Base-by-base conservation (phyloP, 805 yeast species). In the Alloascoidea hylecoeti region DNA sequence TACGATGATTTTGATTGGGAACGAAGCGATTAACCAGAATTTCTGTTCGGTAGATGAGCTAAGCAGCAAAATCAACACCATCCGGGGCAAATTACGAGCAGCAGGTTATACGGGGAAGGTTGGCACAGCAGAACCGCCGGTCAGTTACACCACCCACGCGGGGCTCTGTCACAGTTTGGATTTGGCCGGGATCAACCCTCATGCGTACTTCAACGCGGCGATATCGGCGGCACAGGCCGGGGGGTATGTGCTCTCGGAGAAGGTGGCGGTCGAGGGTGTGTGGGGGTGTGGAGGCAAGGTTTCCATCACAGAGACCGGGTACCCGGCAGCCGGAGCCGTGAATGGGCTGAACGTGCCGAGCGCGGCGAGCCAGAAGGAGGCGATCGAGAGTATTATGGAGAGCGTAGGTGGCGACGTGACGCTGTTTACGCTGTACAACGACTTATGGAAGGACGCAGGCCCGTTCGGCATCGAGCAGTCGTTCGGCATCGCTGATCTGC, bases 121-220 rank as follows among this genome's bases (percentile, higher is more conserved):
- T 35, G 78, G 94, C 16, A 86, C 95, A 15, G 73, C 95, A 40
- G 96, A 88, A 56, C 94, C 95, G 39, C 92, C 96, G n/a, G 79
- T 70, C 12, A 58, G 75, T 15, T 86, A 68, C 56, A 69, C 69
- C 51, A 53, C 61, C 37, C 44, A 80, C 53, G 83, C 95, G 3
- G 58, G 56, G 5, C 66, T 88, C 49, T 88, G 96, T 61, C 45
- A 44, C 14, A 56, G 57, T 19, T 71, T 84, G 4, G 82, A 60
- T 12, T 72, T 86, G 47, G 96, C 85, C 57, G 94, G 94, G 44
- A 70, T 85, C 48, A 86, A 88, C 56, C 74, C 94, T 17, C 75
- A 88, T 56, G 70, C 96, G 3, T 88, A 83, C 63, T 88, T 86
- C 55, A 81, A 85, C 53, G 49, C 68, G 30, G 13, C 3, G 58